Base-by-base conservation (phyloP, 139 green algal genomes). In the Volvox africanus region DNA sequence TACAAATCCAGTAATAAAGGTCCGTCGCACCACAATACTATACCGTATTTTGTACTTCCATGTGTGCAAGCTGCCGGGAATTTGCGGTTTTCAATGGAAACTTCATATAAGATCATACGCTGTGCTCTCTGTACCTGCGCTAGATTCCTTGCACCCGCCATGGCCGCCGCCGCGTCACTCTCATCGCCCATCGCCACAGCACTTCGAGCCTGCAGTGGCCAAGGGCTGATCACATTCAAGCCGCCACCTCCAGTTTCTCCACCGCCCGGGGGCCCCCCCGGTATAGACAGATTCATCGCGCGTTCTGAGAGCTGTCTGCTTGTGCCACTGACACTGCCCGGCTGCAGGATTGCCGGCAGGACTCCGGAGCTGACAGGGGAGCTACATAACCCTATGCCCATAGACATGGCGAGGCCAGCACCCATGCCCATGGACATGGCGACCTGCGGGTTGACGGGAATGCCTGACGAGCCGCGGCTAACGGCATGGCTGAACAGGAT, bases 81-180 rank as follows among this genome's bases (percentile, higher is more conserved):
- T 5, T 55, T 55, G 9, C 44, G 44, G 44, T 55, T 9, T 55
- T 9, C 5, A 5, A 55, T 55, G 5, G 44, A 55, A 55, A 55
- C 44, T 55, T 55, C 44, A 5, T 9, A 9, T 55, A 9, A 55
- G 9, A 55, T 55, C 44, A 55, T 55, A 9, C 65, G 21, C 65
- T 73, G 65, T 73, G 21, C 65, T 73, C 21, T 73, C 65, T 30
- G 21, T 73, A 88, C 83, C 83, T 88, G 61, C 6, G 85, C 85
- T 44, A 89, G 69, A 71, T 89, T 89, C 22, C 69, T 44, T 1
- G 85, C 85, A 0, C 69, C 69, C 37, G 85, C 37, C n/a, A 30
- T 61, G 18, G 85, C 69, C 69, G 69, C 69, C 17, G 22, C 37
- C 13, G 69, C 69, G 69, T 89, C 85, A 12, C n/a, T 68, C 28